phyloP scores from a whole-genome alignment of 225 moss, liverwort and hornwort genomes.

The Polytrichum commune region DNA sequence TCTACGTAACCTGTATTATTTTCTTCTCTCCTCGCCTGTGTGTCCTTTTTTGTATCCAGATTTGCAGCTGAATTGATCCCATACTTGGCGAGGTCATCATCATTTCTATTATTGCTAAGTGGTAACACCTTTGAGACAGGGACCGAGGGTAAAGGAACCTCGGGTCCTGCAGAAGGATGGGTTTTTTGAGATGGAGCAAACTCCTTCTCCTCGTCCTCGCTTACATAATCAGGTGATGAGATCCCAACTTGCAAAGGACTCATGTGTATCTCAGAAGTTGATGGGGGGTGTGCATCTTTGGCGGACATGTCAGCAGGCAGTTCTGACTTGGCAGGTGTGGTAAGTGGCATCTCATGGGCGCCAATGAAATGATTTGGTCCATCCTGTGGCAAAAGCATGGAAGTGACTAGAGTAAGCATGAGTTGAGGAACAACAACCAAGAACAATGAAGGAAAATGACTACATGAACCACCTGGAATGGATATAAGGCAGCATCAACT shows the following conservation, averaged over 20 bases:
- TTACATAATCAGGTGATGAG: constrained; percentile 19
- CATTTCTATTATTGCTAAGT: background rate
- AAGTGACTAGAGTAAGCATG: no score
- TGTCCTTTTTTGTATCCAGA: background rate
- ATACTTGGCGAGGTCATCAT: background rate
- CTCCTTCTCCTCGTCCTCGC: constrained; percentile 30
- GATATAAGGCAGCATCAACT: no score
- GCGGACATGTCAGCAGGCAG: constrained; percentile 10
- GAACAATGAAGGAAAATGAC: no score
- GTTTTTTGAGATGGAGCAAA: constrained; percentile 47
- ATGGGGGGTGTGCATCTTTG: constrained; percentile 21
- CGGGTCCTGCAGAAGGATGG: constrained; percentile 39
- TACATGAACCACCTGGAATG: no score
- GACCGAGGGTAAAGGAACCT: constrained; percentile 19
- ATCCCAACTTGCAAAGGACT: constrained; percentile 24
- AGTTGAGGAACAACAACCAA: no score
- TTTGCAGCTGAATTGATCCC: background rate
- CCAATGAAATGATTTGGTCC: constrained; percentile 74
- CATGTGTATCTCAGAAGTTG: constrained; percentile 23
- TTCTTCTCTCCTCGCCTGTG: constrained; percentile 16
- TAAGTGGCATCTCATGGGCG: constrained; percentile 36
- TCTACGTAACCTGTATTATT: constrained; percentile 16
- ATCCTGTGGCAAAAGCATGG: constrained; percentile 44
- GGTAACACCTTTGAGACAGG: constrained; percentile 5
- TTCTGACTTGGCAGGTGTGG: constrained; percentile 8